These are phyloP conservation scores for Posidonia australis DNA, from an alignment of 106 monocot genomes.

Conservation along the genomic window DNA sequence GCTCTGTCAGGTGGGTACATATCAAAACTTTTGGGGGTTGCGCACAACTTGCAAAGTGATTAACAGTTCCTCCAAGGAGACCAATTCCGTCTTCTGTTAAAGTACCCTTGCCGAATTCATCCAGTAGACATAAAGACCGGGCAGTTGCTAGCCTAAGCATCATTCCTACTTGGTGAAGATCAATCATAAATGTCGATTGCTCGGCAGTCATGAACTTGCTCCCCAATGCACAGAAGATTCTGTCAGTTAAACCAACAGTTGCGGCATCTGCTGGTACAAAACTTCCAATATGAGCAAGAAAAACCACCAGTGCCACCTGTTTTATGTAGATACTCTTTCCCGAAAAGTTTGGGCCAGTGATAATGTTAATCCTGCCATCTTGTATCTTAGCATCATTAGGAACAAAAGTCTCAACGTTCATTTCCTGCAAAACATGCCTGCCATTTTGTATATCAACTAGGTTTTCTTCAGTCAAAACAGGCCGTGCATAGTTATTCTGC, in stretches of 20 bases:
- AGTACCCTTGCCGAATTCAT: slow-evolving; percentile 99
- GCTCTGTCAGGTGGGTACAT: slow-evolving; percentile 92
- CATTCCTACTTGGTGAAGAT: slow-evolving; percentile 98
- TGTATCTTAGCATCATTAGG: slow-evolving; percentile 88
- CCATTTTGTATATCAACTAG: slow-evolving; percentile 86
- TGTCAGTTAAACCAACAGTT: slow-evolving; percentile 78
- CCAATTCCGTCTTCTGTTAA: slow-evolving; percentile 97
- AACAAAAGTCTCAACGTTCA: slow-evolving; percentile 97
- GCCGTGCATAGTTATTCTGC: slow-evolving; percentile 88
- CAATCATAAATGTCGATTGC: slow-evolving; percentile 96
- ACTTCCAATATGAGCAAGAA: slow-evolving; percentile 97
- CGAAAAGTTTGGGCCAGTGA: slow-evolving; percentile 96
- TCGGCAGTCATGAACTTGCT: slow-evolving; percentile 71
- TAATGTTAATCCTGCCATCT: slow-evolving; percentile 82
- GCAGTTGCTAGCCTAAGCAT: slow-evolving; percentile 96
- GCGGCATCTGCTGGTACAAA: slow-evolving; percentile 97
- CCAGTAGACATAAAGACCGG: slow-evolving; percentile 81
- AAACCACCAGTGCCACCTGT: slow-evolving; percentile 97
- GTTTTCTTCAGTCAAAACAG: slow-evolving; percentile 73
- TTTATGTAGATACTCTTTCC: slow-evolving; percentile 99
- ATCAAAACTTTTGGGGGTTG: slow-evolving; percentile 82
- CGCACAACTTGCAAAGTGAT: slow-evolving; percentile 66
- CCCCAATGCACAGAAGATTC: slow-evolving; percentile 95
- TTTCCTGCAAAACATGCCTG: slow-evolving; percentile 99
- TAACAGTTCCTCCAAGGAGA: slow-evolving; percentile 78